A percentile compares a stretch with the other conserved stretches of the same genome.
phyloP scores from a whole-genome alignment of 352 stramenopile genomes.

The Pythium dissimile region DNA sequence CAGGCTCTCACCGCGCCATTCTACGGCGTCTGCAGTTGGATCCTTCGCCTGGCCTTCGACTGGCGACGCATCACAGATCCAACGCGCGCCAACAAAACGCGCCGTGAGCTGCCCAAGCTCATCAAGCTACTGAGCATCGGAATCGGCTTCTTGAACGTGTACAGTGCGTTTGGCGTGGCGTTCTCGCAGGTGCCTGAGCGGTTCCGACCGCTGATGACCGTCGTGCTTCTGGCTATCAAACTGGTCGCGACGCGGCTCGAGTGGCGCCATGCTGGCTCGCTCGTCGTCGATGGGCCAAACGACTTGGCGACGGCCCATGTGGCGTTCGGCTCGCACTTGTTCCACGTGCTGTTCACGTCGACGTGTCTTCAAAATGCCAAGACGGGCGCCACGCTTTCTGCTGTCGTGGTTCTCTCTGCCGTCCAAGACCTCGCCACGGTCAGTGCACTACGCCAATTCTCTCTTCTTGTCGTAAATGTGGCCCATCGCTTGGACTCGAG shows the following conservation, averaged over 20 bases:
- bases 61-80: no score
- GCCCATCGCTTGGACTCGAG: no score
- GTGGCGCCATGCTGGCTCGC: not conserved
- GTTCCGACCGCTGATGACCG: not conserved
- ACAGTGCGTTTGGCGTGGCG: not conserved
- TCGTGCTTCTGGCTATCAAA: not conserved
- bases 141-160: not conserved
- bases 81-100: no score
- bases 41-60: no score
- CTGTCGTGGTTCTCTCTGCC: not conserved
- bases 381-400: not conserved
- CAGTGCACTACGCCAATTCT: not conserved
- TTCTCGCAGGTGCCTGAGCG: not conserved
- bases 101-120: not conserved
- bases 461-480: no score
- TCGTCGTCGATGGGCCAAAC: not conserved
- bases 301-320: constrained; percentile 2
- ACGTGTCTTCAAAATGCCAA: constrained; percentile 4
- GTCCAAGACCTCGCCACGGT: not conserved
- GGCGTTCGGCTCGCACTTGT: constrained; percentile 1
- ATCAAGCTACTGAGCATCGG: not conserved
- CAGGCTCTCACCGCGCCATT: not conserved
- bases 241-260: not conserved
- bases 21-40: not conserved
- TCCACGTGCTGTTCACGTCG: constrained; percentile 14